Percentiles rank a stretch among this genome's conserved stretches.
Conservation (phyloP, 805 yeast species). For the Yarrowia bubula region DNA sequence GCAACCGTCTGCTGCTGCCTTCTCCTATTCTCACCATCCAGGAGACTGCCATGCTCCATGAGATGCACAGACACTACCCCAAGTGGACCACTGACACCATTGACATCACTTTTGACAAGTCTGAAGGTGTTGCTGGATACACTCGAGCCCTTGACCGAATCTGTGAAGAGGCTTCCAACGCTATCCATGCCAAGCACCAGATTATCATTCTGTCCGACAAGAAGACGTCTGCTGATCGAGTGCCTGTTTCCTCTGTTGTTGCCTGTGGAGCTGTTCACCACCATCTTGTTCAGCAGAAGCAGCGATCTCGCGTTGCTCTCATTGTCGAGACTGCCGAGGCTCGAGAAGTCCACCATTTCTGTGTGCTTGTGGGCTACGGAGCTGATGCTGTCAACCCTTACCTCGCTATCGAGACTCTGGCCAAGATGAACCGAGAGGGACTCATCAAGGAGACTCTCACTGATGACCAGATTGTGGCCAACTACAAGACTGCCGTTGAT, state of each 20-base stretch:
- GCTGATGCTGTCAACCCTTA: constrained; percentile 96
- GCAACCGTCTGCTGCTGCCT: constrained; percentile 77
- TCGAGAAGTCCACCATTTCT: constrained; percentile 93
- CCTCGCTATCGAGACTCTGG: constrained; percentile 83
- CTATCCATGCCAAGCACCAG: constrained; percentile 72
- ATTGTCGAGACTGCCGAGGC: constrained; percentile 95
- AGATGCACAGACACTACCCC: constrained; percentile 74
- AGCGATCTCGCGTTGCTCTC: constrained; percentile 91
- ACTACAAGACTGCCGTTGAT: constrained; percentile 82
- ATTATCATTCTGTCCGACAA: constrained; percentile 77
- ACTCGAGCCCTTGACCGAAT: constrained; percentile 79
- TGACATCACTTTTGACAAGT: constrained; percentile 83
- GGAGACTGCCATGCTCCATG: constrained; percentile 71
- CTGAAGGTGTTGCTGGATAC: constrained; percentile 84
- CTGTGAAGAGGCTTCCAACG: constrained; percentile 81
- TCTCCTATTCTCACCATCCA: constrained; percentile 77
- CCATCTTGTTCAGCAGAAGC: constrained; percentile 91
- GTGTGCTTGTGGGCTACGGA: constrained; percentile 94
- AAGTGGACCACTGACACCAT: constrained; percentile 79
- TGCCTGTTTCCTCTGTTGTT: constrained; percentile 80
- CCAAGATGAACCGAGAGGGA: constrained; percentile 79
- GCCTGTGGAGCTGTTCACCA: constrained; percentile 98
- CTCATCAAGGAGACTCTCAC: constrained; percentile 51
- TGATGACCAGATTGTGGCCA: constrained; percentile 61
- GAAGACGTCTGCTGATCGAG: constrained; percentile 55